Evolutionary conservation across 306 rosid genomes (phyloP).

Genomic region (Rubus parviflorus): DNA sequence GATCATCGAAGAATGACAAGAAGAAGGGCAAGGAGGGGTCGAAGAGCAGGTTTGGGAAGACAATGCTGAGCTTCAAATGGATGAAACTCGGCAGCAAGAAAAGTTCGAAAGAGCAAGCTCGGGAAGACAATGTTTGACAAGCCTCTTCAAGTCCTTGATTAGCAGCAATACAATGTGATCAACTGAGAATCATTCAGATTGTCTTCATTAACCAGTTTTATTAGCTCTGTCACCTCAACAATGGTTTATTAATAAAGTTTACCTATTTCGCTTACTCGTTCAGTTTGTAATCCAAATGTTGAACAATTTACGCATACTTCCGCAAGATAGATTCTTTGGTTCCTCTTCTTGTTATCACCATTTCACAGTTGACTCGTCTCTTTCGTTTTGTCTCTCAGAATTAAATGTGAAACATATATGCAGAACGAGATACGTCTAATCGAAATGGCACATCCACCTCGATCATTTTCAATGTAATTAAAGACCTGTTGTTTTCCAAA

Average conservation of each 20-base stretch:
- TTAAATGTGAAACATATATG: neutral
- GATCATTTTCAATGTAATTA: neutral
- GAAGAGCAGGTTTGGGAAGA: constrained; percentile 41
- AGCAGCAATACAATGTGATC: neutral
- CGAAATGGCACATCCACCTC: neutral
- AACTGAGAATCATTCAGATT: neutral
- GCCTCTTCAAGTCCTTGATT: constrained; percentile 2
- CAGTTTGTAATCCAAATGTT: neutral
- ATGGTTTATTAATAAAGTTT: neutral
- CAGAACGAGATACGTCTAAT: neutral
- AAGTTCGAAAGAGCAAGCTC: constrained; percentile 27
- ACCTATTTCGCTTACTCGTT: neutral
- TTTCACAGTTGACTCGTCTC: neutral
- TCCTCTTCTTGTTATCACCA: neutral
- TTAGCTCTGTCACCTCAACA: neutral
- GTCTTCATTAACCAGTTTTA: neutral
- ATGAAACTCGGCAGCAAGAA: constrained; percentile 54
- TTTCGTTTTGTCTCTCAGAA: neutral
- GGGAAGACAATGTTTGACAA: neutral
- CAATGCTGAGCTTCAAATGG: constrained; percentile 57
- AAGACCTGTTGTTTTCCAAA: neutral
- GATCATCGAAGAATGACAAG: constrained; percentile 40
- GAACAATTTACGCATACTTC: neutral
- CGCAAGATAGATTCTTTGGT: neutral
- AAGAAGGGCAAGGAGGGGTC: constrained; percentile 53